phyloP scores from a whole-genome alignment of 208 protist genomes.

The Leishmania major region DNA sequence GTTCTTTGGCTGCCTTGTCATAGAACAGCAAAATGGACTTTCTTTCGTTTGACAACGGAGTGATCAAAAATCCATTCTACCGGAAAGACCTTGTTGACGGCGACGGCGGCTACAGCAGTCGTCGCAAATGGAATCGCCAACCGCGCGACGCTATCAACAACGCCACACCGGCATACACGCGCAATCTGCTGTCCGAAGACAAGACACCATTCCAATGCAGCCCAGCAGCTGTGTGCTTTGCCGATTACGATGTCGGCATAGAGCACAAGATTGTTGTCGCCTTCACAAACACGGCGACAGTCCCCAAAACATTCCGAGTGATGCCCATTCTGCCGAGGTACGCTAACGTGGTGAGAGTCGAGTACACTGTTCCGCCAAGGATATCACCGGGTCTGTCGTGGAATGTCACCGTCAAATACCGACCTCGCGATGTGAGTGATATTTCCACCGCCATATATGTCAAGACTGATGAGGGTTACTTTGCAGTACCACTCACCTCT shows the following conservation, averaged over 20 bases:
- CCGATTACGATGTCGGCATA: conserved; percentile 82
- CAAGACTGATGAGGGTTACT: conserved; percentile 63
- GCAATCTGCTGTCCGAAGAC: conserved; percentile 16
- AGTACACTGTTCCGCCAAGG: conserved; percentile 65
- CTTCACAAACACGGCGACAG: conserved; percentile 80
- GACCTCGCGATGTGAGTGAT: conserved; percentile 60
- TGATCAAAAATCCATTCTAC: conserved; percentile 59
- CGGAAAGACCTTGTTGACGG: conserved; percentile 25
- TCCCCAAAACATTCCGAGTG: conserved; percentile 76
- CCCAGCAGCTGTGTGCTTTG: conserved; percentile 65
- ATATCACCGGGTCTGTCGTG: conserved; percentile 86
- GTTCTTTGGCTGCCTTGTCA: background rate
- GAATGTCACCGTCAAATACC: conserved; percentile 64
- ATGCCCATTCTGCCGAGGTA: conserved; percentile 69
- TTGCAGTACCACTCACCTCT: conserved; percentile 64
- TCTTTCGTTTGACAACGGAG: conserved; percentile 67
- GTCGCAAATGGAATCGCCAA: conserved; percentile 20
- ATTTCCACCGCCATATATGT: conserved; percentile 67
- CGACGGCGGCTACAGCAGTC: background rate
- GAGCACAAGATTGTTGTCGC: conserved; percentile 55
- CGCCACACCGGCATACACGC: conserved; percentile 15
- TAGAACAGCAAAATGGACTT: conserved; percentile 43
- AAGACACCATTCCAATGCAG: conserved; percentile 36
- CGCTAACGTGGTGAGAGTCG: conserved; percentile 54
- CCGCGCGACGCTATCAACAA: conserved; percentile 8